phyloP scores from a whole-genome alignment of 2,329 filamentous ascomycete species.

The Trichoderma aggressivum region DNA sequence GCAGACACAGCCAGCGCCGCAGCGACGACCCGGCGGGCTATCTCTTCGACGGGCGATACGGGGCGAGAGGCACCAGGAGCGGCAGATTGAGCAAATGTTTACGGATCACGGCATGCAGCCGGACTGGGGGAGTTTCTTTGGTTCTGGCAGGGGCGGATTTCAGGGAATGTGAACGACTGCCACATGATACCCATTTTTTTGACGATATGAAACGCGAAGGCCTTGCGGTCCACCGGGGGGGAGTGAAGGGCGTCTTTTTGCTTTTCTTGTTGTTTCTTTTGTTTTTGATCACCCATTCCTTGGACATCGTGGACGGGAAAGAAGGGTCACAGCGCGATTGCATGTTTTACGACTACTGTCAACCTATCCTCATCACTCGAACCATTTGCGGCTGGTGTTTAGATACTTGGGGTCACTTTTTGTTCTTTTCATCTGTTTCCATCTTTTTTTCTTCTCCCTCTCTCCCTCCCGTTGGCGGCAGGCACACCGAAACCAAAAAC shows the following conservation, averaged over 20 bases:
- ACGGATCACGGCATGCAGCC: slow-evolving; percentile 44
- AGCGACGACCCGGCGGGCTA: slow-evolving; percentile 31
- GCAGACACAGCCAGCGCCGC: slow-evolving; percentile 23
- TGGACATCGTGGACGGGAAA: slow-evolving; percentile 7
- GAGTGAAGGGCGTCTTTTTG: neutral
- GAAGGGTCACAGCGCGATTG: neutral
- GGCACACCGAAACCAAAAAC: neutral
- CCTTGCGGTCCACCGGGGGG: slow-evolving; percentile 4
- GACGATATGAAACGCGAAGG: slow-evolving; percentile 25
- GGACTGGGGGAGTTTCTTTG: slow-evolving; percentile 48
- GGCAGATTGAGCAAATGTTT: slow-evolving; percentile 50
- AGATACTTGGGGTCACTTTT: neutral
- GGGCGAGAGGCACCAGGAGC: slow-evolving; percentile 32
- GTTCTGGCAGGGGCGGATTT: slow-evolving; percentile 41
- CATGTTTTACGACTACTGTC: neutral
- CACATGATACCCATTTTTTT: slow-evolving; percentile 40
- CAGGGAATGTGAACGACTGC: slow-evolving; percentile 40
- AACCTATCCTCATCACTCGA: slow-evolving; percentile 5
- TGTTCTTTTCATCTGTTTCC: neutral
- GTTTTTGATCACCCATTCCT: neutral
- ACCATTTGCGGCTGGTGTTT: slow-evolving; percentile 13
- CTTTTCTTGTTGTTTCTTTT: neutral
- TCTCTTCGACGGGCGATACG: slow-evolving; percentile 26
- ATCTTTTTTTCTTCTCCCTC: neutral
- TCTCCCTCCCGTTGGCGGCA: neutral